A percentile compares a stretch with the other conserved stretches of the same genome.
Evolutionary conservation across 2,329 filamentous ascomycete genomes (phyloP).

Genomic region (Ophiostoma sp.): DNA sequence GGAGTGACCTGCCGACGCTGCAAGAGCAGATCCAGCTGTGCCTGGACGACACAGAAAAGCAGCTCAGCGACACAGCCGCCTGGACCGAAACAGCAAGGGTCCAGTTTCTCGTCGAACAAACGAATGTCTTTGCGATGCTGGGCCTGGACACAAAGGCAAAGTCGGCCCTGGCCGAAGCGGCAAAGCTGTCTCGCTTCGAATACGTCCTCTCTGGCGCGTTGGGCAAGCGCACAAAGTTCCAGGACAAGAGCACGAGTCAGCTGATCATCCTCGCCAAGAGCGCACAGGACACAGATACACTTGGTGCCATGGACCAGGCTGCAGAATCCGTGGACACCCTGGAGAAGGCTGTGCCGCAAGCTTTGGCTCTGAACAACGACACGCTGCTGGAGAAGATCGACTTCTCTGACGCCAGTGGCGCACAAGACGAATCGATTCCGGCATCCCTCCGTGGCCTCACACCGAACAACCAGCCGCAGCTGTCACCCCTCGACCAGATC

Average conservation of each 20-base stretch:
- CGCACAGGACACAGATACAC: conserved; percentile 32
- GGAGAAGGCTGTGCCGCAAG: conserved; percentile 49
- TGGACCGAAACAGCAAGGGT: conserved; percentile 36
- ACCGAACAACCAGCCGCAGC: conserved; percentile 73
- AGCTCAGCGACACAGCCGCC: conserved; percentile 28
- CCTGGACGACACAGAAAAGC: conserved; percentile 39
- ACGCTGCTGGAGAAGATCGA: conserved; percentile 83
- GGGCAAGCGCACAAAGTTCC: conserved; percentile 77
- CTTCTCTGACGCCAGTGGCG: conserved; percentile 50
- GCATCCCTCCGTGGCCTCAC: conserved; percentile 57
- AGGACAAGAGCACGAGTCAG: conserved; percentile 76
- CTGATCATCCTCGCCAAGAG: conserved; percentile 87
- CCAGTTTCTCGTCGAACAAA: conserved; percentile 73
- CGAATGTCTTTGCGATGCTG: conserved; percentile 77
- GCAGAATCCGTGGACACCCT: conserved; percentile 23
- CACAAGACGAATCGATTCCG: conserved; percentile 43
- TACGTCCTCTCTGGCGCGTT: conserved; percentile 82
- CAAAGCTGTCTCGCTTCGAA: conserved; percentile 60
- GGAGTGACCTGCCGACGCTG: conserved; percentile 55
- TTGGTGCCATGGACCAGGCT: not conserved
- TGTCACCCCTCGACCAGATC: conserved; percentile 80
- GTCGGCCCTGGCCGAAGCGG: conserved; percentile 63
- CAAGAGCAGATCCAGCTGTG: conserved; percentile 44
- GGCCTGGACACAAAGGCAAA: conserved; percentile 72
- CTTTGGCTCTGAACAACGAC: conserved; percentile 80